These are phyloP conservation scores for Apophysomyces variabilis DNA, from an alignment of 371 early-diverging fungal species.

Conservation along the genomic window DNA sequence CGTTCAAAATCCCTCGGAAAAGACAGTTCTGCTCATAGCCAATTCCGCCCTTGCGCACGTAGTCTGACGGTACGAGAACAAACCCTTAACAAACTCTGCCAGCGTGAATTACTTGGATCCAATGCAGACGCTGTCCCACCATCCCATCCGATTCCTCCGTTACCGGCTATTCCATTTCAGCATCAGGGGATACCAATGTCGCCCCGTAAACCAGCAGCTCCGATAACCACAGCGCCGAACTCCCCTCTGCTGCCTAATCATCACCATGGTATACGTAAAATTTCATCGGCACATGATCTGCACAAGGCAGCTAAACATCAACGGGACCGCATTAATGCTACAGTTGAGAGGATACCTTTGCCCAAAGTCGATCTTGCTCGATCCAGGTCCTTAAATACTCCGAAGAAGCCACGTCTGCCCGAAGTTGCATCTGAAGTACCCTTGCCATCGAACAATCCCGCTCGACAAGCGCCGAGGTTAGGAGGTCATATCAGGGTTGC, in stretches of 20 bases:
- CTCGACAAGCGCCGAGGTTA: not conserved
- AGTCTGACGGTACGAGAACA: constrained; percentile 17
- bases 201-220: not conserved
- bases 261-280: constrained; percentile 1
- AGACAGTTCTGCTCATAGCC: not conserved
- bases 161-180: not conserved
- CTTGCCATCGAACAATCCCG: not conserved
- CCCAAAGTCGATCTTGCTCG: constrained; percentile 5
- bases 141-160: not conserved
- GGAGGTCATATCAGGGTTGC: constrained; percentile 1
- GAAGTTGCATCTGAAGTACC: not conserved
- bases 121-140: not conserved
- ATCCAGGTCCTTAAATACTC: not conserved
- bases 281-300: constrained; percentile 16
- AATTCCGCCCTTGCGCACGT: constrained; percentile 4
- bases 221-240: not conserved
- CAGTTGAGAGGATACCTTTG: not conserved
- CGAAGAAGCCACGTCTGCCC: not conserved
- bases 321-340: not conserved
- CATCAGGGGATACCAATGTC: not conserved
- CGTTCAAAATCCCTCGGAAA: constrained; percentile 3
- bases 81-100: constrained; percentile 15
- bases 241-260: not conserved
- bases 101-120: not conserved
- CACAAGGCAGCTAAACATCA: not conserved